These are phyloP conservation scores for Colletotrichum sp. DNA, from an alignment of 2,329 filamentous ascomycete species.

Conservation along the genomic window DNA sequence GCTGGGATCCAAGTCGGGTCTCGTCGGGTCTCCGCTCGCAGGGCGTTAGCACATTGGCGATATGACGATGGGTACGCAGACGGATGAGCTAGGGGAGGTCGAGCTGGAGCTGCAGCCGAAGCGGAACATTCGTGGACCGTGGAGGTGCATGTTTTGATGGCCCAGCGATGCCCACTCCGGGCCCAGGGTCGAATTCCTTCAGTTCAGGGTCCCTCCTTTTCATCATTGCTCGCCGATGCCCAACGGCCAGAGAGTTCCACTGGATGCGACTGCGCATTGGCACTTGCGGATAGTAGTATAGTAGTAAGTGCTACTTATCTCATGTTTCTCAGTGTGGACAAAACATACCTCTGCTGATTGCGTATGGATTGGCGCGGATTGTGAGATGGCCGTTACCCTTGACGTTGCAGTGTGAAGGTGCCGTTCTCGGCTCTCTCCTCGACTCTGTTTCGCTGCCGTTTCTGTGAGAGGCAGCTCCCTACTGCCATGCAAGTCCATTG, in stretches of 20 bases:
- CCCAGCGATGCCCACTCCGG: not conserved
- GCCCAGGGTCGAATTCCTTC: not conserved
- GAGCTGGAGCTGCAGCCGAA: not conserved
- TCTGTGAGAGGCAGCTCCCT: not conserved
- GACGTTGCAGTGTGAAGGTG: not conserved
- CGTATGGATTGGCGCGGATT: not conserved
- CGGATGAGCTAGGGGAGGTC: not conserved
- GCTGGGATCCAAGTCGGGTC: not conserved
- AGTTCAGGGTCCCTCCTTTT: conserved; percentile 17
- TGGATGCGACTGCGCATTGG: not conserved
- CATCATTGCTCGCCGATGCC: not conserved
- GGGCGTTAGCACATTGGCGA: not conserved
- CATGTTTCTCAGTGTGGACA: not conserved
- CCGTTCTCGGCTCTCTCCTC: not conserved
- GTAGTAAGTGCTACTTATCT: not conserved
- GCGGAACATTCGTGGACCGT: not conserved
- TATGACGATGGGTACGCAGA: not conserved
- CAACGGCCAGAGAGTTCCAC: not conserved
- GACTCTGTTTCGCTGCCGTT: conserved; percentile 4
- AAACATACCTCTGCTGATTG: not conserved
- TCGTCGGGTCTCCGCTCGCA: conserved; percentile 5
- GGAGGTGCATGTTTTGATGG: not conserved
- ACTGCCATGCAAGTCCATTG: not conserved
- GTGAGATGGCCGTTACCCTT: not conserved
- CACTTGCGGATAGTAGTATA: not conserved